These are phyloP conservation scores for Avicennia marina DNA, from an alignment of 257 asterid species.

Conservation along the genomic window DNA sequence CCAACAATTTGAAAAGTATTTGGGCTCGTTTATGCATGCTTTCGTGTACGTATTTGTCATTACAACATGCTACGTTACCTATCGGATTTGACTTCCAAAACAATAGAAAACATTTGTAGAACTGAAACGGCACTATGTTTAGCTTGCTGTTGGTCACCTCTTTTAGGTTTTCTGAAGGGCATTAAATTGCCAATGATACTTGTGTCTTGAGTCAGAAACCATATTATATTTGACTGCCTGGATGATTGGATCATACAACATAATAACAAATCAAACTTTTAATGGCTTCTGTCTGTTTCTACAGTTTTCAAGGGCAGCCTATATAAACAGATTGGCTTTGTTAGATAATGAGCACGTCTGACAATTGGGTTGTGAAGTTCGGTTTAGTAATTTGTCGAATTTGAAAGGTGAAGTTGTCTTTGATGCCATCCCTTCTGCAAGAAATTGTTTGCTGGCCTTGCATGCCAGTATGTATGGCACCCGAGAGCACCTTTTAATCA, in stretches of 20 bases:
- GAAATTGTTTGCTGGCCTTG: not conserved
- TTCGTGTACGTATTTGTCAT: not conserved
- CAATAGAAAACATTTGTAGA: not conserved
- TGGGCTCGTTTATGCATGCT: too few species aligned
- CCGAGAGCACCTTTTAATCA: too few species aligned
- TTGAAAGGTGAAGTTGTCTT: not conserved
- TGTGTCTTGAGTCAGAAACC: not conserved
- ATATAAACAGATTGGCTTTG: slow-evolving; percentile 3
- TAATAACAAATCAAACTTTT: not conserved
- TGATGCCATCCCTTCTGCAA: slow-evolving; percentile 2
- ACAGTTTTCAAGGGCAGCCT: not conserved
- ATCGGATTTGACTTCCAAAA: not conserved
- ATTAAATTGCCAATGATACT: not conserved
- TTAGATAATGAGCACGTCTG: not conserved
- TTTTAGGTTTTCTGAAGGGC: slow-evolving; percentile 1
- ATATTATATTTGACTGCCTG: not conserved
- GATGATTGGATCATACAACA: slow-evolving; percentile 3
- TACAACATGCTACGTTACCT: not conserved
- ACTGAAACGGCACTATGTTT: not conserved
- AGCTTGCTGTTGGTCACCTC: not conserved
- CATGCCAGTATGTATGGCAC: not conserved
- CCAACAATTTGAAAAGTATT: too few species aligned
- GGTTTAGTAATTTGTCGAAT: not conserved
- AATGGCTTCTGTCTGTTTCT: not conserved
- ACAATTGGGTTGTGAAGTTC: not conserved